These are phyloP conservation scores for Wickerhamiella shivajii DNA, from an alignment of 805 yeast species.

Conservation along the genomic window DNA sequence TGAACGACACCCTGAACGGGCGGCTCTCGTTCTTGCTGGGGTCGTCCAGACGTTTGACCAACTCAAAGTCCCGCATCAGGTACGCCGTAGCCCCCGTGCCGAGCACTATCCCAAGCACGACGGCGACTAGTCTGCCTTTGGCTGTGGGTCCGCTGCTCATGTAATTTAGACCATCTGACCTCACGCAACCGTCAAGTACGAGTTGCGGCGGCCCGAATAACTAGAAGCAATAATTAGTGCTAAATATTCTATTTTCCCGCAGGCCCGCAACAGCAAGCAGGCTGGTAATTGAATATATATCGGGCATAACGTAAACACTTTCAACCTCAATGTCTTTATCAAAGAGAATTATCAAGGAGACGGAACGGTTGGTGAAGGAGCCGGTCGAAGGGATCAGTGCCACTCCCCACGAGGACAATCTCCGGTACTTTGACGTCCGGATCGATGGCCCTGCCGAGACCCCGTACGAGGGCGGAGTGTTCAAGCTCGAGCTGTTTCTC, in stretches of 20 bases:
- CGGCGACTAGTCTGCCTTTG: conserved; percentile 20
- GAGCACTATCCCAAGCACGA: conserved; percentile 17
- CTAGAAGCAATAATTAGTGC: too few species aligned
- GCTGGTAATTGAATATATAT: too few species aligned
- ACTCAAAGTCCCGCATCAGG: conserved; percentile 20
- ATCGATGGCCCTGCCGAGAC: conserved; percentile 84
- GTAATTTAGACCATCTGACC: neutral
- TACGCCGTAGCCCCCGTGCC: conserved; percentile 19
- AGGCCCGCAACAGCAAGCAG: too few species aligned
- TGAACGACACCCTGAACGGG: conserved; percentile 20
- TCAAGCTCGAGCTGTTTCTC: conserved; percentile 69
- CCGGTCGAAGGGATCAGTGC: conserved; percentile 96
- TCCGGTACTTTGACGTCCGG: conserved; percentile 82
- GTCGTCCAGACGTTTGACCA: conserved; percentile 22
- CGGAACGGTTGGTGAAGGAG: conserved; percentile 79
- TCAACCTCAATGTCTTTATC: conserved; percentile 35
- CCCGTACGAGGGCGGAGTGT: conserved; percentile 71
- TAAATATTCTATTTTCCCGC: too few species aligned
- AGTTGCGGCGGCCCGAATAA: neutral
- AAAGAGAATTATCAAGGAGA: conserved; percentile 90
- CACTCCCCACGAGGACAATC: conserved; percentile 82
- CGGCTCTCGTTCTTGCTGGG: conserved; percentile 16
- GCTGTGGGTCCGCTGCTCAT: conserved; percentile 17
- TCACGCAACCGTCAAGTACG: neutral
- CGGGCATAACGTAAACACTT: too few species aligned